Percentiles rank a stretch among this genome's conserved stretches.
Evolutionary conservation across 805 yeast genomes (phyloP).

Genomic region (Candida nonsorbophila): DNA sequence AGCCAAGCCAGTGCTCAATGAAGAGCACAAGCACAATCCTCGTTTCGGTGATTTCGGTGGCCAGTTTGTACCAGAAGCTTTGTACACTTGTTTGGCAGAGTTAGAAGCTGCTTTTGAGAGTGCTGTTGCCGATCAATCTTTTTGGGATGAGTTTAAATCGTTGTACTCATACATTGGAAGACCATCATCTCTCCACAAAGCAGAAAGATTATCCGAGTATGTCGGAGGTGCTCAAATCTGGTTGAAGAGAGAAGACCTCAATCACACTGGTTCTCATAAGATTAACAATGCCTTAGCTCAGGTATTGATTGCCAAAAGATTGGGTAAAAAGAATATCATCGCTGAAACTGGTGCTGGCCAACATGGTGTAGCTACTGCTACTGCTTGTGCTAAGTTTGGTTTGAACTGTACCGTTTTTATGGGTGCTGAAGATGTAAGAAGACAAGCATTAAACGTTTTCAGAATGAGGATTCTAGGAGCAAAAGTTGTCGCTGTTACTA

Average conservation of each 20-base stretch:
- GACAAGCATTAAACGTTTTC: constrained; percentile 97
- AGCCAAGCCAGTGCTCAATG: constrained; percentile 40
- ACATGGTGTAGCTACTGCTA: constrained; percentile 91
- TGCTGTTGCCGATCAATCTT: constrained; percentile 82
- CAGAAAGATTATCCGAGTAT: constrained; percentile 81
- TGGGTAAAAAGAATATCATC: constrained; percentile 71
- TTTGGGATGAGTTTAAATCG: constrained; percentile 88
- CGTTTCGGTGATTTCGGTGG: constrained; percentile 97
- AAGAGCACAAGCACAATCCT: constrained; percentile 63
- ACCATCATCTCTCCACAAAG: constrained; percentile 88
- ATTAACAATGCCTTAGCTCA: constrained; percentile 83
- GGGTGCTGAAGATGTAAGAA: constrained; percentile 99
- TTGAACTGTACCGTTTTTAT: constrained; percentile 88
- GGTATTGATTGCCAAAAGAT: constrained; percentile 70
- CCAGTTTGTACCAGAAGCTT: constrained; percentile 95
- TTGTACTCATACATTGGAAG: constrained; percentile 93
- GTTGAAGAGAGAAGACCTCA: constrained; percentile 95
- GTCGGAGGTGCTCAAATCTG: constrained; percentile 93
- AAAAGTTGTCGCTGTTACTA: constrained; percentile 84
- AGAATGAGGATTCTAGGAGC: constrained; percentile 97
- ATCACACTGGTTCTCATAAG: constrained; percentile 86
- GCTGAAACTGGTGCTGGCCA: constrained; percentile 95
- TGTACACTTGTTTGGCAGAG: constrained; percentile 86
- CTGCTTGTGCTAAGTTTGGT: constrained; percentile 91
- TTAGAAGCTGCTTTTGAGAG: constrained; percentile 82